These are phyloP conservation scores for Lepiota brunneoincarnata DNA, from an alignment of 768 basidiomycete genomes.

Conservation along the genomic window DNA sequence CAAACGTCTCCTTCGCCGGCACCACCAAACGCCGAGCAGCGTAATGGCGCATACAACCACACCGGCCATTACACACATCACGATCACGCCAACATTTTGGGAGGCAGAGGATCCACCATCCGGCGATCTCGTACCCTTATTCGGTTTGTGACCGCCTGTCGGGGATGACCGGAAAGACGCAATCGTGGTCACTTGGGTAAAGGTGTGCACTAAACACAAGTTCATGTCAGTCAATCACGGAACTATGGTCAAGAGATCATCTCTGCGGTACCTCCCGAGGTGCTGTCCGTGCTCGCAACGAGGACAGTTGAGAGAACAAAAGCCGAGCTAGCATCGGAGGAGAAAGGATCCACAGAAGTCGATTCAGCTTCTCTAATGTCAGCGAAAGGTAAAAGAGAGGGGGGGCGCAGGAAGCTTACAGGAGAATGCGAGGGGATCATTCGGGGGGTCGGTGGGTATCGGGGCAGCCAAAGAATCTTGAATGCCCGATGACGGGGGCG, in stretches of 20 bases:
- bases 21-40: constrained; percentile 1
- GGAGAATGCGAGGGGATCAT: too few species aligned
- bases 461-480: too few species aligned
- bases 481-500: too few species aligned
- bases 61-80: neutral
- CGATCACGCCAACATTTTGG: neutral
- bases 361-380: neutral
- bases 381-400: neutral
- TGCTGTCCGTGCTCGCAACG: neutral
- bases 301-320: neutral
- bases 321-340: neutral
- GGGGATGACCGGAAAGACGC: neutral
- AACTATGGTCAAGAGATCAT: neutral
- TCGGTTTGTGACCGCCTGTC: neutral
- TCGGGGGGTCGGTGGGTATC: too few species aligned
- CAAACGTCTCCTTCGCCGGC: neutral
- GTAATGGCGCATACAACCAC: neutral
- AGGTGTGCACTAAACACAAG: neutral
- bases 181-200: neutral
- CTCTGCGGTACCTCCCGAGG: neutral
- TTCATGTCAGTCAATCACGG: neutral
- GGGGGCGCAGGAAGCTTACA: too few species aligned
- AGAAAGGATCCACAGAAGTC: neutral
- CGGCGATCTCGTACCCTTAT: neutral
- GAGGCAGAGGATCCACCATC: neutral